phyloP scores from a whole-genome alignment of 257 asterid genomes.

The Dorcoceras hygrometricum region DNA sequence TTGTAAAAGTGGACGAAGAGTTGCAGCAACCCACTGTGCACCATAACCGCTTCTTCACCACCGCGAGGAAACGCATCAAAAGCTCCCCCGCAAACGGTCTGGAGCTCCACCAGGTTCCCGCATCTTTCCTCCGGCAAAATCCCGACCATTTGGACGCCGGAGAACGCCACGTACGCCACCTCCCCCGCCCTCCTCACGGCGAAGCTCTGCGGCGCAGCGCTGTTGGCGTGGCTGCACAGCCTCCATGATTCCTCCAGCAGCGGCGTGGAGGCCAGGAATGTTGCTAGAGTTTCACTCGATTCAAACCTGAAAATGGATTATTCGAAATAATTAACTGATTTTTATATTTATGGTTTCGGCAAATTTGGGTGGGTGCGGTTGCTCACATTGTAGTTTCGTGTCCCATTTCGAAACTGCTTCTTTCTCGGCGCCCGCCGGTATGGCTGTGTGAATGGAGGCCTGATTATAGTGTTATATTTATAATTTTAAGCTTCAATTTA shows the following conservation, averaged over 20 bases:
- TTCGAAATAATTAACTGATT: background rate
- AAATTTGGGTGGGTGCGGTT: background rate
- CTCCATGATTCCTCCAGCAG: slow-evolving; percentile 75
- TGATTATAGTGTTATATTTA: too few relatives aligned
- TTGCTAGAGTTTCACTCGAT: slow-evolving; percentile 78
- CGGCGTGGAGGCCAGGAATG: slow-evolving; percentile 73
- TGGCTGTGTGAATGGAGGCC: too few relatives aligned
- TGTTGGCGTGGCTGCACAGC: slow-evolving; percentile 49
- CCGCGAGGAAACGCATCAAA: slow-evolving; percentile 37
- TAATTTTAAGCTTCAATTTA: too few relatives aligned
- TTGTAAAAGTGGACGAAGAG: slow-evolving; percentile 42
- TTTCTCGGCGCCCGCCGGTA: too few relatives aligned
- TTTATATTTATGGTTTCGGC: too few relatives aligned
- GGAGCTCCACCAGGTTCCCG: slow-evolving; percentile 48
- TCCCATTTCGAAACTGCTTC: too few relatives aligned
- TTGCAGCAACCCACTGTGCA: slow-evolving; percentile 60
- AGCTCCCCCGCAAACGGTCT: slow-evolving; percentile 31
- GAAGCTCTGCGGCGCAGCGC: slow-evolving; percentile 39
- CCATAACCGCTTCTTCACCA: slow-evolving; percentile 40
- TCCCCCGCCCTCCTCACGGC: slow-evolving; percentile 37
- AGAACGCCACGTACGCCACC: slow-evolving; percentile 63
- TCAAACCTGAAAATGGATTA: slow-evolving; percentile 55
- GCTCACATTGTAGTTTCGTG: background rate
- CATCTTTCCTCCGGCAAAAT: slow-evolving; percentile 40
- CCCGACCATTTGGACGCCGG: slow-evolving; percentile 53